phyloP scores from a whole-genome alignment of 345 rosid species.

The Bruguiera gymnorhiza region DNA sequence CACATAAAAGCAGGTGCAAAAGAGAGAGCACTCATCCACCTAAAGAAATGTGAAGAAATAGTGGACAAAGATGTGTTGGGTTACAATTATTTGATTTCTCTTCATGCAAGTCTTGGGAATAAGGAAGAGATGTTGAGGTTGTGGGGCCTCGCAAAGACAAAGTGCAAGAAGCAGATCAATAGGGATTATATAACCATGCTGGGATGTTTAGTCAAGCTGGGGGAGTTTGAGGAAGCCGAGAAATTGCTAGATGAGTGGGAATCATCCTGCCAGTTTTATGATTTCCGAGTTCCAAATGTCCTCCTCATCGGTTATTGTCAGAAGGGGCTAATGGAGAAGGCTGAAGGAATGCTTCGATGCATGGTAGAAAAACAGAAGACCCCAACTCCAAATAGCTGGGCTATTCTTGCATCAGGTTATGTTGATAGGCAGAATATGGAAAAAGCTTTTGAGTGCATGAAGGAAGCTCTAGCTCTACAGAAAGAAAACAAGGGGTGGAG shows the following conservation, averaged over 20 bases:
- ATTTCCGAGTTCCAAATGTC: conserved; percentile 46
- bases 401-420: conserved; percentile 37
- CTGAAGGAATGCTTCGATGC: conserved; percentile 33
- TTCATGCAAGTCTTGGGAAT: conserved; percentile 41
- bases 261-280: conserved; percentile 28
- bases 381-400: conserved; percentile 43
- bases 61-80: conserved; percentile 31
- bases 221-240: conserved; percentile 38
- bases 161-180: conserved; percentile 33
- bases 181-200: conserved; percentile 39
- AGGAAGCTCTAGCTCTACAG: conserved; percentile 37
- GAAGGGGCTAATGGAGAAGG: conserved; percentile 38
- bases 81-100: conserved; percentile 39
- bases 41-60: conserved; percentile 39
- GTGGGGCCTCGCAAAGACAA: conserved; percentile 37
- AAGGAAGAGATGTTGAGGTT: conserved; percentile 41
- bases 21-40: conserved; percentile 32
- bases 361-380: conserved; percentile 26
- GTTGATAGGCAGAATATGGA: conserved; percentile 39
- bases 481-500: conserved; percentile 35
- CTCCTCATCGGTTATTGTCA: conserved; percentile 39
- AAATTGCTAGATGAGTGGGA: conserved; percentile 43
- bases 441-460: conserved; percentile 42
- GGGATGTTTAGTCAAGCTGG: conserved; percentile 36
- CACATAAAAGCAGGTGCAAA: conserved; percentile 36